Evolutionary conservation across 495 filamentous ascomycete species (phyloP), one percentile per base, ranked within the genome.

Genomic region (Penicillium maclennaniae): DNA sequence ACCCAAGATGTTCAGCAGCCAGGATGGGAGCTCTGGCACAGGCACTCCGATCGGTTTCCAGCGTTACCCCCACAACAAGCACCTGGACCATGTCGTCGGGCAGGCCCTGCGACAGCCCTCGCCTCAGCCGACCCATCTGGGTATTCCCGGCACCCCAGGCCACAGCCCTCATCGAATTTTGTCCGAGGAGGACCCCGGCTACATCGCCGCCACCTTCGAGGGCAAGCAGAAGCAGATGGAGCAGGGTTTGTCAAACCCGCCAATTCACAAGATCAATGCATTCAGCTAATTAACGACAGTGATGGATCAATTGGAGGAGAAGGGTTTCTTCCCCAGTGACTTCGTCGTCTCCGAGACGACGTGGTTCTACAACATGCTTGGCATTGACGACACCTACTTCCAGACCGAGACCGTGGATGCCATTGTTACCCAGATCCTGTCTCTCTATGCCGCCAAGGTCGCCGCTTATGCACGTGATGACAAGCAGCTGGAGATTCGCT

Each of bases 331-430:
- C 48, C 93, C 93, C 3, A 74, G 78, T 47, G 81, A 88, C 39
- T 87, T 97, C 56, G 80, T 96, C 36, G 84, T 91, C 51, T 80
- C 83, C 3, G 91, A 98, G 71, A 89, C 90, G 27, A 79, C 80
- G 16, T 97, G 93, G 95, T 98, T 98, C 79, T 98, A 98, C 75
- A 88, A 93, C 59, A 87, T 91, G 67, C 81, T 98, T 14, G 95
- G 93, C 47, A 98, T 98, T 62, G 93, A 98, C 70, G 93, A 98
- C 71, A 92, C 96, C 75, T 98, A 98, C 74, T 98, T 98, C 78
- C 87, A 95, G 67, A 89, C 90, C 34, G 93, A 98, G 74, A 81
- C 81, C 3, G 86, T 85, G 21, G 87, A 91, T 39, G 89, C 87
- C 45, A 92, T 98, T 56, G 87, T 90, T 53, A 95, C 87, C 62